A percentile compares a stretch with the other conserved stretches of the same genome.
Conservation (phyloP, 805 yeast species). For the Zygosaccharomyces lentus region DNA sequence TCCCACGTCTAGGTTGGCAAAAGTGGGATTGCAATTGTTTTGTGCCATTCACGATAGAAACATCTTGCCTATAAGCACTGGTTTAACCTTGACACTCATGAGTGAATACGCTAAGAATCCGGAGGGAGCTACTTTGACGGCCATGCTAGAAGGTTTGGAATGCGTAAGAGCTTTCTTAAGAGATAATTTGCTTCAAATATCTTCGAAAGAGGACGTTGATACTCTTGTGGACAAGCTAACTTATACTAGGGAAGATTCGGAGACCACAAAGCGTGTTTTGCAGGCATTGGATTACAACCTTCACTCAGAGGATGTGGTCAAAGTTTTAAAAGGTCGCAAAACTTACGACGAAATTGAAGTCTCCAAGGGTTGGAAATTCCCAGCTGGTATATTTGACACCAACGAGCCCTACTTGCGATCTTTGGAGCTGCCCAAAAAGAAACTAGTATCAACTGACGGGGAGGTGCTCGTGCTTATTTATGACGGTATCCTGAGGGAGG, state of each 20-base stretch:
- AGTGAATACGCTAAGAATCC: constrained; percentile 20
- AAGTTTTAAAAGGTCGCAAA: constrained; percentile 28
- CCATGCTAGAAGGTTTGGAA: constrained; percentile 15
- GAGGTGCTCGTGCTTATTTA: constrained; percentile 25
- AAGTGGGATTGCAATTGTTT: constrained; percentile 28
- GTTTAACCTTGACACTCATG: constrained; percentile 17
- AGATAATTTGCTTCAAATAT: constrained; percentile 15
- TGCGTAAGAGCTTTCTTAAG: constrained; percentile 15
- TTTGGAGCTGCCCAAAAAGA: constrained; percentile 22
- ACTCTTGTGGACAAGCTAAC: constrained; percentile 18
- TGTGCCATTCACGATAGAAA: constrained; percentile 20
- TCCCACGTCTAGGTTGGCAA: constrained; percentile 19
- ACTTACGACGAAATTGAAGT: constrained; percentile 27
- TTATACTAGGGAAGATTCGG: constrained; percentile 14
- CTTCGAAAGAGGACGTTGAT: constrained; percentile 16
- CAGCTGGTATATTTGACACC: constrained; percentile 26
- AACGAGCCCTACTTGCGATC: constrained; percentile 32
- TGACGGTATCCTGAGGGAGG: constrained; percentile 30
- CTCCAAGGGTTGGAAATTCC: constrained; percentile 33
- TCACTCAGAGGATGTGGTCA: constrained; percentile 28
- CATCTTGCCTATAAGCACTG: constrained; percentile 21
- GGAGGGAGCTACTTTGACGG: constrained; percentile 13
- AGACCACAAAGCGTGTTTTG: constrained; percentile 19
- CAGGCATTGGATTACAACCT: constrained; percentile 26
- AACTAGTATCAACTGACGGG: constrained; percentile 23